Percentiles rank a stretch among this genome's conserved stretches.
These are phyloP conservation scores for Epichloe hybrida DNA, from an alignment of 2,329 filamentous ascomycete species.

Conservation along the genomic window DNA sequence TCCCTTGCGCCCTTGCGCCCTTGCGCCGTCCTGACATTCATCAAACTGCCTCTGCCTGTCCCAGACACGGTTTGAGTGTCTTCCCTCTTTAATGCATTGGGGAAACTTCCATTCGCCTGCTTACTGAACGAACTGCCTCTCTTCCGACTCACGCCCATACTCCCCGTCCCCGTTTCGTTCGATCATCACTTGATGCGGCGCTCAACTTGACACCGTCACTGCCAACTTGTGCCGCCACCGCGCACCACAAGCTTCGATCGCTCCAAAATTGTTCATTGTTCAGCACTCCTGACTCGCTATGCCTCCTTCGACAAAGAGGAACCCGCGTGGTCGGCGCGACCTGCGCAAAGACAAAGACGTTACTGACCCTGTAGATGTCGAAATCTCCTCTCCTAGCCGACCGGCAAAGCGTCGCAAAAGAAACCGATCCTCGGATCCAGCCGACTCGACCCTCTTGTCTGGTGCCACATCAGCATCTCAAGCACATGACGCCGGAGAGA, in stretches of 20 bases:
- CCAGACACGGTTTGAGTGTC: neutral
- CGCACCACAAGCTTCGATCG: neutral
- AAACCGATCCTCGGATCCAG: constrained; percentile 17
- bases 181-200: neutral
- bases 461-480: constrained; percentile 12
- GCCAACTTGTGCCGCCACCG: neutral
- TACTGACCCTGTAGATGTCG: constrained; percentile 23
- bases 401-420: constrained; percentile 53
- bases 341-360: constrained; percentile 23
- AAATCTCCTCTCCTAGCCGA: constrained; percentile 45
- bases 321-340: constrained; percentile 25
- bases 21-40: neutral
- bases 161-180: neutral
- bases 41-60: neutral
- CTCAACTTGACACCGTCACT: neutral
- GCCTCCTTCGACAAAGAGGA: constrained; percentile 25
- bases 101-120: neutral
- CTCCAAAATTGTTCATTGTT: neutral
- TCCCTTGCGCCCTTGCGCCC: neutral
- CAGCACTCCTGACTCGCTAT: constrained; percentile 11
- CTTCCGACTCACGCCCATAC: neutral
- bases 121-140: neutral
- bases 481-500: constrained; percentile 23
- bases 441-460: constrained; percentile 8
- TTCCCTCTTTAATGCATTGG: neutral